A percentile compares a stretch with the other conserved stretches of the same genome.
Evolutionary conservation across 495 filamentous ascomycete genomes (phyloP).

Genomic region (Xylaria curta): DNA sequence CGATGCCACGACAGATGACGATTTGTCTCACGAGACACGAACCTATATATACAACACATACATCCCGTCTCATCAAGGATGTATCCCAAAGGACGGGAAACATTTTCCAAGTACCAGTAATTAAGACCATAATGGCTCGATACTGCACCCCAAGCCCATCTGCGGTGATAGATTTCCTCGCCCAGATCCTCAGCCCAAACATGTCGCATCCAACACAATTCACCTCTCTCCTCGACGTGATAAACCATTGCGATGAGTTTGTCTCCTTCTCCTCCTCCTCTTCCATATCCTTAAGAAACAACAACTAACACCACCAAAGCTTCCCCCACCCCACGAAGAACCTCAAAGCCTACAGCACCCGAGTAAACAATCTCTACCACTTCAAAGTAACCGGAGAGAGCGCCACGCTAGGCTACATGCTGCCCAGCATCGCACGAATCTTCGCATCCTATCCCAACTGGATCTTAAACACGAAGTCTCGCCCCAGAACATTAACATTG

Average conservation of each 20-base stretch:
- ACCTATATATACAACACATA: neutral
- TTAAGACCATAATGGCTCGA: neutral
- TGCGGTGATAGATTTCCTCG: neutral
- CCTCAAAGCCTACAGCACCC: slow-evolving; percentile 7
- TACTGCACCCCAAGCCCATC: neutral
- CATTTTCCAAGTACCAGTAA: neutral
- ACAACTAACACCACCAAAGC: slow-evolving; percentile 1
- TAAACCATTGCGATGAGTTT: slow-evolving; percentile 27
- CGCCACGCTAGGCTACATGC: slow-evolving; percentile 21
- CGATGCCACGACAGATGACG: neutral
- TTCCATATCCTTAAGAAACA: no score
- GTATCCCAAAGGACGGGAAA: neutral
- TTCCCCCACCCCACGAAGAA: slow-evolving; percentile 16
- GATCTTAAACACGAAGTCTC: neutral
- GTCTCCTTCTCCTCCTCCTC: neutral
- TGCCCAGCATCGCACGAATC: slow-evolving; percentile 6
- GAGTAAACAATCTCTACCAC: slow-evolving; percentile 17
- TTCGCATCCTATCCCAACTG: neutral
- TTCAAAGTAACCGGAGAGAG: slow-evolving; percentile 7
- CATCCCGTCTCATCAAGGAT: neutral
- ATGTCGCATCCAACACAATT: slow-evolving; percentile 1
- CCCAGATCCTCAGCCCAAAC: neutral
- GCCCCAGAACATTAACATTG: slow-evolving; percentile 1
- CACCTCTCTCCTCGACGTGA: slow-evolving; percentile 16
- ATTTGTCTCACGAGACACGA: neutral